These are phyloP conservation scores for Trichoderma virens DNA, from an alignment of 495 filamentous ascomycete species.

Conservation along the genomic window DNA sequence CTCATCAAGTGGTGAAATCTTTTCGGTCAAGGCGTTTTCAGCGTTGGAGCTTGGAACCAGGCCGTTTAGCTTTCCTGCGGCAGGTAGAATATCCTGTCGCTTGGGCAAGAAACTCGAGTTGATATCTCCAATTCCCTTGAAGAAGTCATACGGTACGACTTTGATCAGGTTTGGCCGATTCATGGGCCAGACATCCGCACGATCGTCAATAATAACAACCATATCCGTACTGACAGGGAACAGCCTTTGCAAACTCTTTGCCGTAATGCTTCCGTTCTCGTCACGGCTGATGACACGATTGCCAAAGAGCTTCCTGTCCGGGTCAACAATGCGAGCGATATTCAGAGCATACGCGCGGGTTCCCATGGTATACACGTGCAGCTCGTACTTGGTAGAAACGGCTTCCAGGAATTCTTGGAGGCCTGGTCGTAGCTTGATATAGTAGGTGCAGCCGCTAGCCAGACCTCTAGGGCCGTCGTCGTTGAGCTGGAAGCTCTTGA, in stretches of 20 bases:
- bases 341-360: conserved; percentile 88
- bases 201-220: conserved; percentile 98
- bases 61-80: conserved; percentile 16
- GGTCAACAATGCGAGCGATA: conserved; percentile 90
- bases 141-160: conserved; percentile 93
- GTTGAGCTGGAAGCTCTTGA: conserved; percentile 74
- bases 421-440: conserved; percentile 96
- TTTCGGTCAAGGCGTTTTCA: conserved; percentile 9
- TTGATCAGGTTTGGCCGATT: conserved; percentile 93
- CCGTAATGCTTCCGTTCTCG: conserved; percentile 85
- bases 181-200: conserved; percentile 93
- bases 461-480: conserved; percentile 67
- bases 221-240: conserved; percentile 98
- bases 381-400: conserved; percentile 75
- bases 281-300: conserved; percentile 92
- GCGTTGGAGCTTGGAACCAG: neutral
- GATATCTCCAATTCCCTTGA: conserved; percentile 96
- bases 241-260: conserved; percentile 82
- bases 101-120: conserved; percentile 96
- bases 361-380: conserved; percentile 99
- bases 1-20: conserved; percentile 59
- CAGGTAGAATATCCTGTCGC: conserved; percentile 59
- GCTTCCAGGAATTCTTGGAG: conserved; percentile 73
- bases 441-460: conserved; percentile 77
- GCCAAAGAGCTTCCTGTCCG: conserved; percentile 80